phyloP scores from a whole-genome alignment of 768 basidiomycete species.

The Amyloporia xantha region DNA sequence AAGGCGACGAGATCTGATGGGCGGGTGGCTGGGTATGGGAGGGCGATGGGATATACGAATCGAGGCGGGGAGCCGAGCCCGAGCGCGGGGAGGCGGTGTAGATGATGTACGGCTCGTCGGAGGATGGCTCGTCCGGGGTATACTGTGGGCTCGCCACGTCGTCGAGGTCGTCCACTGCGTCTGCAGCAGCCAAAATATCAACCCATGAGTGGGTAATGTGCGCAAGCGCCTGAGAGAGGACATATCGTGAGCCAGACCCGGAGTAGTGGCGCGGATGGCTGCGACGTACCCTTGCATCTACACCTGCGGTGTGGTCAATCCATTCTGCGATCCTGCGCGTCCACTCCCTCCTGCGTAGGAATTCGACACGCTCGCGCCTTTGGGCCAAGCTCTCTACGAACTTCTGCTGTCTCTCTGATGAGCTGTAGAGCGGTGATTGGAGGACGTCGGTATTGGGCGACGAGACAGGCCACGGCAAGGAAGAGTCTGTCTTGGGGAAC shows the following conservation, averaged over 20 bases:
- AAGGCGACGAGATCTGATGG: conserved; percentile 3
- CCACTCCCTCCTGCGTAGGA: conserved; percentile 40
- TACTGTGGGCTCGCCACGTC: conserved; percentile 8
- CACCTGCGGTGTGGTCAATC: conserved; percentile 15
- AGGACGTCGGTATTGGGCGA: neutral
- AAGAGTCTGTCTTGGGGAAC: neutral
- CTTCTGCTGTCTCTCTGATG: conserved; percentile 34
- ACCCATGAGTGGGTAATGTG: conserved; percentile 15
- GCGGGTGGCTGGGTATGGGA: conserved; percentile 9
- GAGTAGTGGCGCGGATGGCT: neutral
- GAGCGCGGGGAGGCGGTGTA: conserved; percentile 17
- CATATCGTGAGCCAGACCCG: neutral
- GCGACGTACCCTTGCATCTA: neutral
- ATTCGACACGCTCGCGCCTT: conserved; percentile 45
- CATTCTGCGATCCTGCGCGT: conserved; percentile 34
- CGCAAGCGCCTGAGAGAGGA: conserved; percentile 8
- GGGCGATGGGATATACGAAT: conserved; percentile 4
- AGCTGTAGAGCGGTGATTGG: neutral
- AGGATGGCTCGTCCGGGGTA: conserved; percentile 12
- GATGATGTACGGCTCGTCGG: conserved; percentile 19
- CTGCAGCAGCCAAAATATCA: conserved; percentile 16
- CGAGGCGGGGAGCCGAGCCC: conserved; percentile 1
- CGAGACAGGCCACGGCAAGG: neutral
- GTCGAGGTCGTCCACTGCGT: conserved; percentile 12
- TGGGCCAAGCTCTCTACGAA: conserved; percentile 41